Base-by-base conservation (phyloP, 352 stramenopile genomes). In the Phytophthora pistaciae region DNA sequence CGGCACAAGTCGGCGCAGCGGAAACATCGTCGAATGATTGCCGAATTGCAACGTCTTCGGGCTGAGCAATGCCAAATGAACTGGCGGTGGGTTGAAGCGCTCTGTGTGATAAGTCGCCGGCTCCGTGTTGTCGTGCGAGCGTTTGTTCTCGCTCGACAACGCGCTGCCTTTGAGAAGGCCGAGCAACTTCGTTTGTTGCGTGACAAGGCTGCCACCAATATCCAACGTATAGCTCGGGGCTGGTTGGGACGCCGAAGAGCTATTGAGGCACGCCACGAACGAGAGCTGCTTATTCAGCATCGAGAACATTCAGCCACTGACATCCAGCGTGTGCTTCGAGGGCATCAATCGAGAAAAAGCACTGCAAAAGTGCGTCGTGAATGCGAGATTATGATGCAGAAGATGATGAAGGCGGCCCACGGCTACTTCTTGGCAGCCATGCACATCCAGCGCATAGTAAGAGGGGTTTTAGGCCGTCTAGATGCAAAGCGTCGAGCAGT, bases 291-390 rank as follows among this genome's bases (percentile, higher is more conserved):
- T 11, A 59, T 70, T 0, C 38, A 74, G n/a, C 60, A 67, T 20
- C 72, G 72, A 23, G 44, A 79, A 7, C 7, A 56, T 0, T 74
- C 74, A 1, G 79, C 85, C 0, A 66, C 53, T 20, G 54, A 58
- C 16, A 64, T 93, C 1, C 80, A 93, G 60, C 80, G 85, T 1
- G 38, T 84, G 1, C 79, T 78, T 16, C 78, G 81, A 18, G 85
- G 83, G 2, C 60, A 81, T 29, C 50, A 29, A 50, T 64, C 60
- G 5, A 72, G 79, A 5, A 73, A 69, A 61, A 25, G 3, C n/a
- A 70, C 38, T 11, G 31, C 49, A 13, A 56, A 56, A 31, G 8
- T 74, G 3, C 71, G 77, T 42, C 58, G 29, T 27, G 49, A 66
- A 20, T 67, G 59, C 21, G 72, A 78, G 27, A 46, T 5, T 6